These are phyloP conservation scores for Cercophora sp. DNA, from an alignment of 495 filamentous ascomycete species.

Conservation along the genomic window DNA sequence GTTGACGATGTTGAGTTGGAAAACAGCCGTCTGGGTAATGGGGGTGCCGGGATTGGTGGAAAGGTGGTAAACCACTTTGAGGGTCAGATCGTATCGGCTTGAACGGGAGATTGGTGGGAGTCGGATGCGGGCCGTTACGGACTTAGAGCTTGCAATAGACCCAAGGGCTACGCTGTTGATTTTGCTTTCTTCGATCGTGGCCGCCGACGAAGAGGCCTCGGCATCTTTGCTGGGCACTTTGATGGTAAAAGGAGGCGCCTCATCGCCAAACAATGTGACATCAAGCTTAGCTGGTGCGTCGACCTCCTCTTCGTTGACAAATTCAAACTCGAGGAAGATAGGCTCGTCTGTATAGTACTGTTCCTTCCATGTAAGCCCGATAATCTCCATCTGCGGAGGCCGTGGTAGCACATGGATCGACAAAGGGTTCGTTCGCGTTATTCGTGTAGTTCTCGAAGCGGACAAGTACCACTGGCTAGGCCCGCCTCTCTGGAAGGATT, in stretches of 20 bases:
- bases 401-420: constrained; percentile 72
- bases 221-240: constrained; percentile 32
- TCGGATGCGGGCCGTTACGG: constrained; percentile 36
- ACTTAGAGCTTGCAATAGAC: constrained; percentile 47
- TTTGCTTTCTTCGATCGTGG: constrained; percentile 31
- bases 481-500: constrained; percentile 47
- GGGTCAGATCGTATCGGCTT: constrained; percentile 62
- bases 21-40: constrained; percentile 64
- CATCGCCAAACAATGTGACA: constrained; percentile 61
- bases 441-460: constrained; percentile 39
- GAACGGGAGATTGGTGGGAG: constrained; percentile 51
- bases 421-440: constrained; percentile 47
- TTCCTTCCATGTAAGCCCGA: constrained; percentile 52
- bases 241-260: constrained; percentile 45
- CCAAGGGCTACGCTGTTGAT: constrained; percentile 34
- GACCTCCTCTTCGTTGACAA: constrained; percentile 82
- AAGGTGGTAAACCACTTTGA: constrained; percentile 73
- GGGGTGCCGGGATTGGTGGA: constrained; percentile 78
- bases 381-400: constrained; percentile 85
- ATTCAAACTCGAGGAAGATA: constrained; percentile 60
- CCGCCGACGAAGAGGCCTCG: constrained; percentile 18
- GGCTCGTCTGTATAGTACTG: constrained; percentile 83
- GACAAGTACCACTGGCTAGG: constrained; percentile 55
- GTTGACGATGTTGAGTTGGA: constrained; percentile 65
- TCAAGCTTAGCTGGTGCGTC: constrained; percentile 67